phyloP scores from a whole-genome alignment of 805 yeast genomes.

The Kazachstania viticola region DNA sequence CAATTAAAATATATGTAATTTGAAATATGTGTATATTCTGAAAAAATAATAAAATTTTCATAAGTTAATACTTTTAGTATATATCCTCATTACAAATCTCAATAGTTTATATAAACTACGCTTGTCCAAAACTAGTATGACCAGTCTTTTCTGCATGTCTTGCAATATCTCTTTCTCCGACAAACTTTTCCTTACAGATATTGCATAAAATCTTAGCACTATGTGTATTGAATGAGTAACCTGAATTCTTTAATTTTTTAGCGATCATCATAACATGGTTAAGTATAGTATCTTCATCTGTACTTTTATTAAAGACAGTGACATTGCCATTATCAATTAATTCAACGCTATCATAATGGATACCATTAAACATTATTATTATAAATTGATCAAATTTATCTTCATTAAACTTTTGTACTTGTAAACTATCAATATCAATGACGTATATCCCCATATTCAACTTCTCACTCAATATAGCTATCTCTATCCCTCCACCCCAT shows the following conservation, averaged over 20 bases:
- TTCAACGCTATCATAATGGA: slow-evolving; percentile 62
- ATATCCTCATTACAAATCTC: too few species aligned
- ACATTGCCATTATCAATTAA: slow-evolving; percentile 25
- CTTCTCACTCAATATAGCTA: slow-evolving; percentile 46
- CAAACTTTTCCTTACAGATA: slow-evolving; percentile 38
- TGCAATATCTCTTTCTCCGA: slow-evolving; percentile 55
- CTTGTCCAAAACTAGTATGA: slow-evolving; percentile 54
- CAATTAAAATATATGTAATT: too few species aligned
- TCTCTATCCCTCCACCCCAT: slow-evolving; percentile 82
- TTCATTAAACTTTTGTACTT: slow-evolving; percentile 43
- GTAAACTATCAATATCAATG: slow-evolving; percentile 52
- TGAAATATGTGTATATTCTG: too few species aligned
- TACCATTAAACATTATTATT: slow-evolving; percentile 53
- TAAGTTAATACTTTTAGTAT: too few species aligned
- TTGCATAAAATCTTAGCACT: slow-evolving; percentile 47
- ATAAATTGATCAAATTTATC: slow-evolving; percentile 33
- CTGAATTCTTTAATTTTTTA: slow-evolving; percentile 33
- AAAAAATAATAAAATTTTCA: too few species aligned
- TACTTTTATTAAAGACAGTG: slow-evolving; percentile 32
- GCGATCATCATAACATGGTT: slow-evolving; percentile 31
- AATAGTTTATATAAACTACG: too few species aligned
- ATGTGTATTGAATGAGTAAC: slow-evolving; percentile 56
- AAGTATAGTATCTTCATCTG: slow-evolving; percentile 8
- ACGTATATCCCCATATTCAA: slow-evolving; percentile 44
- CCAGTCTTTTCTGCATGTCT: slow-evolving; percentile 53